Base-by-base conservation (phyloP, 192 early-diverging fungal genomes). In the Entrophospora sp. region DNA sequence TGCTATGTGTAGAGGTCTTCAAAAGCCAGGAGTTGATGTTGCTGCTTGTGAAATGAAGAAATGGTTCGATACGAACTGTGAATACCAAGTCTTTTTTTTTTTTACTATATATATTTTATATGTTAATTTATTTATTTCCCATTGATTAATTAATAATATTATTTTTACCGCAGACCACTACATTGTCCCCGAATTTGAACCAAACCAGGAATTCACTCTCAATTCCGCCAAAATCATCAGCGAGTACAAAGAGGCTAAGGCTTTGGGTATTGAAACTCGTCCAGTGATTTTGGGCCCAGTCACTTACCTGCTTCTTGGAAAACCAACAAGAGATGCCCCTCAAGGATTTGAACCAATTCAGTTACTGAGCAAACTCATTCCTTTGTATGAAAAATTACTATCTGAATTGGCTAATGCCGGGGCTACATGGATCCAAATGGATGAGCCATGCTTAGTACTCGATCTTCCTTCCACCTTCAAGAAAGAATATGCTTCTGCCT, bases 31-130 rank as follows among this genome's bases (percentile, higher is more conserved):
- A 25, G 77, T 96, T 62, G 93, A 97, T 67, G 89, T 98, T 32
- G 89, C 89, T 56, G 92, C 95, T 57, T 87, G 93, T 73, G 94
- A 97, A 79, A 98, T 98, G 96, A 94, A 94, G 85, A 98, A 98
- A 81, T 98, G 91, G 93, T 98, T 97, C 74, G 94, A 97, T 77
- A 96, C 96, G 69, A 98, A 98, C 89, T 98, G 90, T 80, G 84
- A 91, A 68, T 91, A 81, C 73, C 66, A 67, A 43, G 10, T 44
- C 5, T 32, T 30, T 20, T 30, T 52, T 46, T 44, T 6, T 61
- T 10, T 5, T 24, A 35, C 5, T 35, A 28, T 4, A 13, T 3
- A 4, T 25, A 25, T 46, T 9, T 20, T 18, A 20, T 22, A 24
- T 5, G 3, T 37, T 63, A 30, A 37, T 18, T 18, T 6, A 30